Evolutionary conservation across 139 green algal genomes (phyloP), one percentile per base, ranked within the genome.

Genomic region (Dunaliella primolecta): DNA sequence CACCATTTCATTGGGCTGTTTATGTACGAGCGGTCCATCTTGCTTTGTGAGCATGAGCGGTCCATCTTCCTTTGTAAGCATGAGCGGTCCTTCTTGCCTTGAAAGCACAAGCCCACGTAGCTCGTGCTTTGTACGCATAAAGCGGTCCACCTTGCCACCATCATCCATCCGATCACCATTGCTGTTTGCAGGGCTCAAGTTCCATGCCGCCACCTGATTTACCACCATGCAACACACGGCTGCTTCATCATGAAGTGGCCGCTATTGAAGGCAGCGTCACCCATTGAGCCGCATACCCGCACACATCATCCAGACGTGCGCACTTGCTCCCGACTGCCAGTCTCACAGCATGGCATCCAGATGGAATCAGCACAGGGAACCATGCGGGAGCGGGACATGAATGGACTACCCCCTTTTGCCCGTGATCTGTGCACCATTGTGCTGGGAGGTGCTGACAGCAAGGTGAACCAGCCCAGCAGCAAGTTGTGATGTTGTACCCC

Each of bases 161-260:
- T n/a, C n/a, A n/a, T n/a, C n/a, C n/a, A n/a, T n/a, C n/a, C n/a
- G n/a, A n/a, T n/a, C n/a, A n/a, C n/a, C n/a, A n/a, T n/a, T n/a
- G n/a, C n/a, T n/a, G n/a, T n/a, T 31, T 35, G 3, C 78, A 83
- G 84, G 78, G 90, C 80, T 35, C 87, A 90, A 29, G 86, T 94
- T 33, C 89, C 89, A 0, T 82, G 79, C 35, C 89, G 89, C 31
- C 87, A 93, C 79, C 90, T 96, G 76, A 81, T 96, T 31, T 95
- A 96, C 81, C 85, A 93, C 80, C 85, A 92, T 70, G 84, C 89
- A 20, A 74, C 31, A 0, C 93, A 95, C 37, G 85, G 70, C 24
- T 89, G 94, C 74, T 95, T 91, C 77, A 89, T 93, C 27, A 81
- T 81, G 77, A 57, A 64, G 15, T 81, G 77, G 77, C 77, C 77